Conservation (phyloP, 208 protist genomes). For the Leishmania mexicana region DNA sequence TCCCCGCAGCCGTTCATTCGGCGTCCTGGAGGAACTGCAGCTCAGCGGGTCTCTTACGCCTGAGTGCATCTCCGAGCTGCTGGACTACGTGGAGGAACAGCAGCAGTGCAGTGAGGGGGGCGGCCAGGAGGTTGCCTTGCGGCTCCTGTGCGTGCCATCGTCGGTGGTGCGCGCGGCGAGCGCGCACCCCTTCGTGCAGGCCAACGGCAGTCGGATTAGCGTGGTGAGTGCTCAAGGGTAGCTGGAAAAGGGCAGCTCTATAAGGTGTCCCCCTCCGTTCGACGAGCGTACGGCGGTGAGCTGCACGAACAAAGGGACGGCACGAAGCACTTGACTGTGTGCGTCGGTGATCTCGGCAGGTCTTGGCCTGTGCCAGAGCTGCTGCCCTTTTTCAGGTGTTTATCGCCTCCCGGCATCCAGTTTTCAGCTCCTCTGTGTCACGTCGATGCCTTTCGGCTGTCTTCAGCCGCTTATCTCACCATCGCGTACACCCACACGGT, state of each 20-base stretch:
- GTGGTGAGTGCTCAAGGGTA: slow-evolving; percentile 12
- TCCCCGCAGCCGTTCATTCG: slow-evolving; percentile 15
- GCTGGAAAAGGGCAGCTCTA: neutral
- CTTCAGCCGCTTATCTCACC: neutral
- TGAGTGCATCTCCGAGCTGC: slow-evolving; percentile 45
- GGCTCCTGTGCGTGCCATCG: slow-evolving; percentile 36
- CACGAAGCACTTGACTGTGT: neutral
- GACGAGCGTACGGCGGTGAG: neutral
- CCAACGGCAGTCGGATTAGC: slow-evolving; percentile 20
- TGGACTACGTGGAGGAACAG: slow-evolving; percentile 64
- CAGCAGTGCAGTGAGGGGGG: neutral
- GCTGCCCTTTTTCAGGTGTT: neutral
- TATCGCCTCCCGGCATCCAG: neutral
- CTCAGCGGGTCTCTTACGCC: slow-evolving; percentile 64
- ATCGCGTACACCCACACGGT: neutral
- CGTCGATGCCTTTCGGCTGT: neutral
- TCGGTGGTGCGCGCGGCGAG: slow-evolving; percentile 27
- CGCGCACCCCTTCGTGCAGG: slow-evolving; percentile 44
- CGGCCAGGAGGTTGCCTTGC: neutral
- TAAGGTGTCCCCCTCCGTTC: neutral
- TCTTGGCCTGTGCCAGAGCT: neutral
- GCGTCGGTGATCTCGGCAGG: neutral
- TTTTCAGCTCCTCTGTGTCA: neutral
- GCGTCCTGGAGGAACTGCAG: slow-evolving; percentile 54
- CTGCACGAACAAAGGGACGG: neutral